These are phyloP conservation scores for Aspergillus persii DNA, from an alignment of 2,329 filamentous ascomycete species.

Conservation along the genomic window DNA sequence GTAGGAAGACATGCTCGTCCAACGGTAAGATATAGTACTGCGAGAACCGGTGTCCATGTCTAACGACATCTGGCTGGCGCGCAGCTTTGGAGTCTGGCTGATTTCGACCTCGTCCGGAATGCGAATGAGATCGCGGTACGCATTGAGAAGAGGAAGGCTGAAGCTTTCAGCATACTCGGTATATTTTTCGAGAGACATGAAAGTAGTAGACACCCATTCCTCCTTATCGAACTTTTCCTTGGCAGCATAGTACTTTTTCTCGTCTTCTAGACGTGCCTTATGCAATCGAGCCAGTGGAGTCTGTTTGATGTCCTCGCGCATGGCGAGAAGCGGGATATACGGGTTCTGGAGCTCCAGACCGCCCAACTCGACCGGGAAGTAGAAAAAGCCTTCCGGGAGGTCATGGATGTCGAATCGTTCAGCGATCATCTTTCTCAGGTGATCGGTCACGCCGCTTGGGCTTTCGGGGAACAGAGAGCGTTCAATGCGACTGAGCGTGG, in stretches of 20 bases:
- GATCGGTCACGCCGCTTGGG: conserved; percentile 51
- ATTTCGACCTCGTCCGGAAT: conserved; percentile 33
- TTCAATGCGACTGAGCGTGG: conserved; percentile 54
- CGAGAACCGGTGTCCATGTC: conserved; percentile 5
- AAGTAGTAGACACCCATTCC: conserved; percentile 10
- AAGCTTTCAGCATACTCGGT: conserved; percentile 34
- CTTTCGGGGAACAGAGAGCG: conserved; percentile 48
- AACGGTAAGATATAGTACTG: conserved; percentile 24
- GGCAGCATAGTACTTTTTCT: conserved; percentile 53
- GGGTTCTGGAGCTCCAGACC: conserved; percentile 52
- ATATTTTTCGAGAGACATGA: conserved; percentile 43
- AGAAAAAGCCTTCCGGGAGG: conserved; percentile 53
- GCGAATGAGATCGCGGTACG: conserved; percentile 33
- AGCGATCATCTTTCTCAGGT: conserved; percentile 54
- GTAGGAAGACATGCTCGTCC: conserved; percentile 40
- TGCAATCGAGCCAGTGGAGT: conserved; percentile 34
- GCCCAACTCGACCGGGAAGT: conserved; percentile 52
- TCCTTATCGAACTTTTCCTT: conserved; percentile 33
- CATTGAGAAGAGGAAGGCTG: conserved; percentile 26
- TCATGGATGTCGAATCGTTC: conserved; percentile 51
- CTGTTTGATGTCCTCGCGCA: conserved; percentile 43
- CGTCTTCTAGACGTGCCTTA: conserved; percentile 42
- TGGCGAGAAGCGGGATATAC: conserved; percentile 49
- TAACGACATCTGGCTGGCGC: conserved; percentile 21
- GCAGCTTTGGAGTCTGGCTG: conserved; percentile 27